These are phyloP conservation scores for Metschnikowia lochheadii DNA, from an alignment of 805 yeast species.

Conservation along the genomic window DNA sequence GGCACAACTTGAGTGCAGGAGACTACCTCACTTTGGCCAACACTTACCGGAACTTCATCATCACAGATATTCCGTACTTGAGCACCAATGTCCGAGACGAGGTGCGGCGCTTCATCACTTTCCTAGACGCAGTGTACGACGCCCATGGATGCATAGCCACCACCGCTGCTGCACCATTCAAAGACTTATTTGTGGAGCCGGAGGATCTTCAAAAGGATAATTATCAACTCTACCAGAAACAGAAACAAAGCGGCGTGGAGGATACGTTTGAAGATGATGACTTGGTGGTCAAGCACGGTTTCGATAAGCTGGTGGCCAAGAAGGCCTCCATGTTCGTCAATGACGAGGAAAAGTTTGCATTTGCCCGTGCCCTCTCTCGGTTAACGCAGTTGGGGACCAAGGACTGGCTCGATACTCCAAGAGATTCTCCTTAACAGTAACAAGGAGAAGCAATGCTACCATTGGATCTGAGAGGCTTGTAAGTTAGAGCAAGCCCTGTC, in stretches of 20 bases:
- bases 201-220: constrained; percentile 52
- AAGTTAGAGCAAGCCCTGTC: no score
- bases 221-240: constrained; percentile 38
- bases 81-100: constrained; percentile 75
- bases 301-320: constrained; percentile 65
- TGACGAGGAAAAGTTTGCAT: constrained; percentile 95
- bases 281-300: constrained; percentile 71
- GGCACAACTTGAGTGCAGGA: constrained; percentile 85
- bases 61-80: constrained; percentile 88
- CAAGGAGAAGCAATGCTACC: background rate
- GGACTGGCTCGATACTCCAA: constrained; percentile 72
- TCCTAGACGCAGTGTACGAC: constrained; percentile 93
- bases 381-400: constrained; percentile 90
- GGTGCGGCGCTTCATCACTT: constrained; percentile 88
- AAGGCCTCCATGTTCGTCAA: constrained; percentile 76
- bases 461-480: no score
- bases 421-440: constrained; percentile 2
- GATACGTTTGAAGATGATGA: constrained; percentile 51
- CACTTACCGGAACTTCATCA: constrained; percentile 70
- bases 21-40: constrained; percentile 84
- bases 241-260: constrained; percentile 34
- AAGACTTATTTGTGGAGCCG: constrained; percentile 81
- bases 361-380: constrained; percentile 90
- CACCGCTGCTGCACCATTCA: constrained; percentile 82
- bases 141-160: constrained; percentile 84